Percentiles rank a stretch among this genome's conserved stretches.
These are phyloP conservation scores for Macrolepiota albuminosa DNA, from an alignment of 768 basidiomycete genomes.

Conservation along the genomic window DNA sequence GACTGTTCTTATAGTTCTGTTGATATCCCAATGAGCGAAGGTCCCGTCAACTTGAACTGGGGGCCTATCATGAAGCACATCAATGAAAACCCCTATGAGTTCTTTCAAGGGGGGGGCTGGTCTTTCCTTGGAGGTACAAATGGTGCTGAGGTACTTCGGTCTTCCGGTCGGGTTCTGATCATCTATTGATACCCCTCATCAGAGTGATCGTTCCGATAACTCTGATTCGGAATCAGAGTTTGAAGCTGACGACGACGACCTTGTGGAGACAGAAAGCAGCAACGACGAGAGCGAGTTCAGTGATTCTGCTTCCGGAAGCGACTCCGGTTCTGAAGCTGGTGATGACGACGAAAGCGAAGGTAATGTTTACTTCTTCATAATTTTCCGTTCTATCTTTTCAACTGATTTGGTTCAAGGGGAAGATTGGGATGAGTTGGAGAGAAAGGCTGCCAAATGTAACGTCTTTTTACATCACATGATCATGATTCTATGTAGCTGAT, in stretches of 20 bases:
- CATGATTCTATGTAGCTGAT: slow-evolving; percentile 15
- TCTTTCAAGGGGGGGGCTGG: slow-evolving; percentile 98
- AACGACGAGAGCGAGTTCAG: slow-evolving; percentile 65
- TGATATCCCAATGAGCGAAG: slow-evolving; percentile 93
- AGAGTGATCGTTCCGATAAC: slow-evolving; percentile 39
- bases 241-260: slow-evolving; percentile 52
- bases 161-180: background rate
- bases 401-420: slow-evolving; percentile 46
- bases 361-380: slow-evolving; percentile 17
- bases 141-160: slow-evolving; percentile 54
- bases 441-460: slow-evolving; percentile 84
- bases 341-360: slow-evolving; percentile 56
- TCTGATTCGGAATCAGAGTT: slow-evolving; percentile 52
- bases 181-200: slow-evolving; percentile 3
- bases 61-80: slow-evolving; percentile 98
- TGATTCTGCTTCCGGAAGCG: slow-evolving; percentile 57
- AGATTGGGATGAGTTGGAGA: slow-evolving; percentile 95
- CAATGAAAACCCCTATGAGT: slow-evolving; percentile 92
- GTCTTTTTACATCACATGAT: background rate
- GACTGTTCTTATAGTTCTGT: slow-evolving; percentile 61
- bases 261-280: slow-evolving; percentile 50
- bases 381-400: slow-evolving; percentile 5
- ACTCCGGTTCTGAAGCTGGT: slow-evolving; percentile 63
- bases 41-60: slow-evolving; percentile 98
- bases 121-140: slow-evolving; percentile 74